Conservation (phyloP, 331 rosid species). For the Rosa hybrid region DNA sequence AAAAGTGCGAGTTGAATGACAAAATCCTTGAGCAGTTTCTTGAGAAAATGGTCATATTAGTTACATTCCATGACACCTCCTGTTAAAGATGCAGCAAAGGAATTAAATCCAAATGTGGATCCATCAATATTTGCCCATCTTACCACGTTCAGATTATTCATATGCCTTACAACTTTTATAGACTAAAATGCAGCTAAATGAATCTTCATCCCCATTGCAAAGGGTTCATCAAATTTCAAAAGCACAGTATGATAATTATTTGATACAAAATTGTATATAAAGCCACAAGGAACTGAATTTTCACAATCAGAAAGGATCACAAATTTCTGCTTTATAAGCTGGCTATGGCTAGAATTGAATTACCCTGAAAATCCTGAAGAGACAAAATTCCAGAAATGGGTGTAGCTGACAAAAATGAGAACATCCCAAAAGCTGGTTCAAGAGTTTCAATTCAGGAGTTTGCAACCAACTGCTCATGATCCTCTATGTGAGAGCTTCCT, state of each 20-base stretch:
- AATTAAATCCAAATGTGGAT: too few relatives aligned
- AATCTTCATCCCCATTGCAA: background rate
- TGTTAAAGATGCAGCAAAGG: too few relatives aligned
- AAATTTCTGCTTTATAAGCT: constrained; percentile 14
- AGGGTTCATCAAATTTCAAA: background rate
- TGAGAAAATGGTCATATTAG: too few relatives aligned
- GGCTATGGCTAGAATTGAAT: background rate
- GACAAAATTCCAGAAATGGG: constrained; percentile 30
- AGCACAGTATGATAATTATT: background rate
- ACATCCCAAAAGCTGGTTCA: constrained; percentile 6
- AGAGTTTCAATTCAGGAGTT: constrained; percentile 19
- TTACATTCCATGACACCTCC: too few relatives aligned
- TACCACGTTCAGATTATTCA: too few relatives aligned
- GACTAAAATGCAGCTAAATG: background rate
- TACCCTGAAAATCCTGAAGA: constrained; percentile 21
- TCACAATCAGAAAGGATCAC: background rate
- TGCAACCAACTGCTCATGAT: constrained; percentile 39
- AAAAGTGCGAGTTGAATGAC: background rate
- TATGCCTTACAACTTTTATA: background rate
- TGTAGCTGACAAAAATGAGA: constrained; percentile 37
- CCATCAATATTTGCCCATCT: too few relatives aligned
- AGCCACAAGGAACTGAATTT: background rate
- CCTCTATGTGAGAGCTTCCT: constrained; percentile 32
- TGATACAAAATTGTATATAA: constrained; percentile 11
- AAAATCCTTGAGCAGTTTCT: background rate